Conservation (phyloP, 2,329 filamentous ascomycete genomes). For the Tolypocladium tropicale region DNA sequence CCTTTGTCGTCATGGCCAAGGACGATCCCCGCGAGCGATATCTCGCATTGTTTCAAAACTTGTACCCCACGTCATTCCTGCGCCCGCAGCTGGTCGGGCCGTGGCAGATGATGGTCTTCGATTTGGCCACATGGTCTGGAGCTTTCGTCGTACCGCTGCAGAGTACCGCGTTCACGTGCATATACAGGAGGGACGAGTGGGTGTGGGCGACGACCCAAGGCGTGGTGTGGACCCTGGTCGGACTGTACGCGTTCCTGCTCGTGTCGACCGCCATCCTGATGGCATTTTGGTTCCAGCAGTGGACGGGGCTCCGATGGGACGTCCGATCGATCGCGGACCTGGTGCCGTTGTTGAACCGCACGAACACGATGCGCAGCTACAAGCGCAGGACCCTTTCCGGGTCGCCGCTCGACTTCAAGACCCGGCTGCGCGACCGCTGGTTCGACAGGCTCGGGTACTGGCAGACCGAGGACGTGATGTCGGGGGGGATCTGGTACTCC, state of each 20-base stretch:
- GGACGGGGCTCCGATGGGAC: constrained; percentile 79
- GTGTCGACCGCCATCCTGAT: constrained; percentile 43
- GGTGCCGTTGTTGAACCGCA: constrained; percentile 65
- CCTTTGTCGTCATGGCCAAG: constrained; percentile 68
- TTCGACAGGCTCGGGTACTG: constrained; percentile 78
- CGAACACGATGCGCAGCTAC: constrained; percentile 68
- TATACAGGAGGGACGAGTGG: constrained; percentile 52
- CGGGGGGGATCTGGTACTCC: constrained; percentile 65
- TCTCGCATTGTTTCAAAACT: constrained; percentile 54
- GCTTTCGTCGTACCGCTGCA: constrained; percentile 75
- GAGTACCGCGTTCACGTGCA: constrained; percentile 62
- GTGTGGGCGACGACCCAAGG: constrained; percentile 71
- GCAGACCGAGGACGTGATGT: constrained; percentile 53
- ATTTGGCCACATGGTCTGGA: constrained; percentile 64
- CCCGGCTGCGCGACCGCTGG: constrained; percentile 43
- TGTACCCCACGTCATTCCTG: constrained; percentile 62
- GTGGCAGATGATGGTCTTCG: constrained; percentile 54
- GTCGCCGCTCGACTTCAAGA: constrained; percentile 39
- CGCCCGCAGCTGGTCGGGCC: constrained; percentile 51
- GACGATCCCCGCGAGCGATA: constrained; percentile 47
- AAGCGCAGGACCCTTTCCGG: constrained; percentile 50
- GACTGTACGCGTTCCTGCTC: constrained; percentile 59
- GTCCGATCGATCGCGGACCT: constrained; percentile 73
- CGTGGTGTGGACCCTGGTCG: constrained; percentile 68
- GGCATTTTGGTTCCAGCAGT: constrained; percentile 52